phyloP scores from a whole-genome alignment of 495 filamentous ascomycete species.

The Xylaria longipes region DNA sequence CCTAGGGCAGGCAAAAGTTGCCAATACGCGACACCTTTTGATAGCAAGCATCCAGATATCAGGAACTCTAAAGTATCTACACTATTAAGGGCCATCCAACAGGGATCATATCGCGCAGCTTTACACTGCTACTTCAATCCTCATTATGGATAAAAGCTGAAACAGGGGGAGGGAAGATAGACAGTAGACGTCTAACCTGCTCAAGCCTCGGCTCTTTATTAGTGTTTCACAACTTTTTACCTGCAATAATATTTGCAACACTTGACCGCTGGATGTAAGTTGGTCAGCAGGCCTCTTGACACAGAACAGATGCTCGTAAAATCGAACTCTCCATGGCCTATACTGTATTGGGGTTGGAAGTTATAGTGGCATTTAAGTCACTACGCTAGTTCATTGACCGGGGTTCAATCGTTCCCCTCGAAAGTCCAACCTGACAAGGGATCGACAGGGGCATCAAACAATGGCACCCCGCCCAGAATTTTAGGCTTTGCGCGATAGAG shows the following conservation, averaged over 20 bases:
- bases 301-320: neutral
- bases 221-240: neutral
- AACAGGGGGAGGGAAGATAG: constrained; percentile 8
- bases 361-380: constrained; percentile 4
- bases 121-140: constrained; percentile 1
- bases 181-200: neutral
- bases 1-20: neutral
- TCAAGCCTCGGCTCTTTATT: constrained; percentile 12
- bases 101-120: neutral
- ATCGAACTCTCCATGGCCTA: neutral
- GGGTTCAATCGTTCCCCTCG: constrained; percentile 1
- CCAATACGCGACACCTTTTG: neutral
- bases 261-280: neutral
- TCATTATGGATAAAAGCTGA: constrained; percentile 16
- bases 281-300: constrained; percentile 7
- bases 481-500: constrained; percentile 13
- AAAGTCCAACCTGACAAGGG: constrained; percentile 11
- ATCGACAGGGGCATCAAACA: constrained; percentile 33
- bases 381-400: neutral
- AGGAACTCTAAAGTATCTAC: neutral
- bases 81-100: neutral
- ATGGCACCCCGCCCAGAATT: constrained; percentile 23
- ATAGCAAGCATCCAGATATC: neutral
- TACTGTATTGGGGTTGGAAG: constrained; percentile 10
- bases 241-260: neutral